Conservation (phyloP, 169 alveolate species). For the Eimeria sp. region DNA sequence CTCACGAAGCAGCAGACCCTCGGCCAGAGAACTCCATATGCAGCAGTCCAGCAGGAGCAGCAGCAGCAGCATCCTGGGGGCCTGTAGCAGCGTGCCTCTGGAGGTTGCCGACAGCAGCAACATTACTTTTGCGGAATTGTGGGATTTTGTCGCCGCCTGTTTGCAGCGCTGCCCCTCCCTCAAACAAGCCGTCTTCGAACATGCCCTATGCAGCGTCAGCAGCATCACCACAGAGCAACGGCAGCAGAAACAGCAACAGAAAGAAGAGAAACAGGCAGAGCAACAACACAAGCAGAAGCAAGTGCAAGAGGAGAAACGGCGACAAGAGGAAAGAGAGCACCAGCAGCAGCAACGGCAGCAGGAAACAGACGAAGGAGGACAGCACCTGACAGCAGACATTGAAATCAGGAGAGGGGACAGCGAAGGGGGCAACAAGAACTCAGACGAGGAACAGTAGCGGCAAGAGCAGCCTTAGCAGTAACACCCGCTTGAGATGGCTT, state of each 20-base stretch:
- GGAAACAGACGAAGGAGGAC: not conserved
- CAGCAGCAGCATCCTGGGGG: conserved; percentile 44
- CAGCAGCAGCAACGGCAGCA: conserved; percentile 34
- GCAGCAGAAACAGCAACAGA: conserved; percentile 39
- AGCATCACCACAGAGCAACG: not conserved
- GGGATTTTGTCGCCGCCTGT: conserved; percentile 15
- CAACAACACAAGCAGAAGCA: conserved; percentile 29
- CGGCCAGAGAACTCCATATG: not conserved
- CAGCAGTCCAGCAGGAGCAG: not conserved
- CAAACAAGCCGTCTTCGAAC: not conserved
- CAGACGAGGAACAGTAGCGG: not conserved
- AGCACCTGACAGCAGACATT: not conserved
- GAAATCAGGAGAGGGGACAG: not conserved
- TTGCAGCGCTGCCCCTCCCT: conserved; percentile 36
- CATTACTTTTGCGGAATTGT: conserved; percentile 6
- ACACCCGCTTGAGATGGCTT: not conserved
- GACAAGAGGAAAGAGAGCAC: not conserved
- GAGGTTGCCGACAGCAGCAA: conserved; percentile 51
- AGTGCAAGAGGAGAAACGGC: not conserved
- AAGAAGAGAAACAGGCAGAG: not conserved
- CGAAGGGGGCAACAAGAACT: not conserved
- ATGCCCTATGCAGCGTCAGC: not conserved
- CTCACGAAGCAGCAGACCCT: conserved; percentile 27
- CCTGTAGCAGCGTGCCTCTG: conserved; percentile 53
- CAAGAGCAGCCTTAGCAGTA: not conserved